Percentiles rank a stretch among this genome's conserved stretches.
Evolutionary conservation across 192 early-diverging fungal species (phyloP).

Genomic region (Chytriomyces sp.): DNA sequence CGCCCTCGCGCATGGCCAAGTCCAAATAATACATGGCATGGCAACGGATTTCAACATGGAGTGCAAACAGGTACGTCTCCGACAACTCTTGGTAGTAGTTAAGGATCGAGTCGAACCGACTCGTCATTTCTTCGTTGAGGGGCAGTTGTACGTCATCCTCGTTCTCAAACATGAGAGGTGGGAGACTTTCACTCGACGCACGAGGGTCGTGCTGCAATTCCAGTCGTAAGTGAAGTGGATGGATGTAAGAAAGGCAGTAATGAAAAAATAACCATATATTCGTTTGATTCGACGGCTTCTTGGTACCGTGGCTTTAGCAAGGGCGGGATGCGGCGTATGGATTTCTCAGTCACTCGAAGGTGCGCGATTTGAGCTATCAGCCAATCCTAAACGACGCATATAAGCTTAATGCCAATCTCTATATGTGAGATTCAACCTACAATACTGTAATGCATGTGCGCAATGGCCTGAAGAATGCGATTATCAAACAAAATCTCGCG

Average conservation of each 20-base stretch:
- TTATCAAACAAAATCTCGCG: slow-evolving; percentile 85
- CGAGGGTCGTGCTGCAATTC: slow-evolving; percentile 1
- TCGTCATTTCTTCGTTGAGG: slow-evolving; percentile 50
- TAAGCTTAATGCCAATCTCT: too few relatives aligned
- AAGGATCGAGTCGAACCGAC: slow-evolving; percentile 41
- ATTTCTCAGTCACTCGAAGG: slow-evolving; percentile 29
- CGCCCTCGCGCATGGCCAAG: slow-evolving; percentile 88
- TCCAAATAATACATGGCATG: slow-evolving; percentile 88
- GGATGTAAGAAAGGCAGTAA: background rate
- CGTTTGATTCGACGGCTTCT: background rate
- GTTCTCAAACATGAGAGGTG: slow-evolving; percentile 23
- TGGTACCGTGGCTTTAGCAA: slow-evolving; percentile 11
- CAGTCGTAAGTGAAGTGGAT: background rate
- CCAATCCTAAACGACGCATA: slow-evolving; percentile 64
- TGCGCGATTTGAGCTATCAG: slow-evolving; percentile 49
- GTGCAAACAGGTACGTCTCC: slow-evolving; percentile 75
- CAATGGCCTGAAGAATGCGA: slow-evolving; percentile 72
- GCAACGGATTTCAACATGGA: slow-evolving; percentile 81
- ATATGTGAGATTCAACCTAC: too few relatives aligned
- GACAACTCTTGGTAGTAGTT: slow-evolving; percentile 73
- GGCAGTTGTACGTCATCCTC: slow-evolving; percentile 44
- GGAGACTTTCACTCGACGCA: slow-evolving; percentile 39
- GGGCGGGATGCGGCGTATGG: slow-evolving; percentile 22
- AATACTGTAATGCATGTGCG: slow-evolving; percentile 80
- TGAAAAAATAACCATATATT: slow-evolving; percentile 7